Conservation (phyloP, 306 rosid genomes). For the Benincasa hispida region DNA sequence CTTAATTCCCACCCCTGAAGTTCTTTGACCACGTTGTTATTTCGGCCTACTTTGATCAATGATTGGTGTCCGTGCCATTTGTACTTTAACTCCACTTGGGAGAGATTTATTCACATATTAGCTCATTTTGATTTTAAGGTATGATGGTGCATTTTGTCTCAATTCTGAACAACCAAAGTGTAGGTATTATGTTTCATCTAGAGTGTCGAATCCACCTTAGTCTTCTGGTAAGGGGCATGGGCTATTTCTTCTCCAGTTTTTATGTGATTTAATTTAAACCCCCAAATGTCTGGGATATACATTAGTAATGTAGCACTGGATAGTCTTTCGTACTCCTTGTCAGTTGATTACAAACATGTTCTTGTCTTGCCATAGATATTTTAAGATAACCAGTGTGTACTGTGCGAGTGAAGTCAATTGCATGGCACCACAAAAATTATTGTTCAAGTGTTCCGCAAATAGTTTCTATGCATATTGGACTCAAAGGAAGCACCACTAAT, state of each 20-base stretch:
- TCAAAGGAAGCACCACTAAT: background rate
- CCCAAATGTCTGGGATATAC: background rate
- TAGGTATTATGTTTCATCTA: background rate
- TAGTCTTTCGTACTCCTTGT: background rate
- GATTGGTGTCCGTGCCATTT: background rate
- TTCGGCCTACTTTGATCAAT: background rate
- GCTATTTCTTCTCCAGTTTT: background rate
- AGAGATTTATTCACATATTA: background rate
- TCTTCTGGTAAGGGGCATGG: background rate
- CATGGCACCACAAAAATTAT: background rate
- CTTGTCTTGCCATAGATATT: too few relatives aligned
- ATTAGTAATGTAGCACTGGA: background rate
- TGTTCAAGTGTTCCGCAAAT: background rate
- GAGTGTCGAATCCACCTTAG: background rate
- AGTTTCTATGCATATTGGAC: background rate
- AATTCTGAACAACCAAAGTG: background rate
- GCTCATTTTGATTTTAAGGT: background rate
- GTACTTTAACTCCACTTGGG: background rate
- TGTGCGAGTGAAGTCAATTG: background rate
- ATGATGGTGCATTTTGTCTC: background rate
- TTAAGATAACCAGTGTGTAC: background rate
- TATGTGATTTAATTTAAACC: background rate
- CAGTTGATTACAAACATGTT: too few relatives aligned
- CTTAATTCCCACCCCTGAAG: background rate
- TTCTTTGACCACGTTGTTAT: background rate